Percentiles rank a stretch among this genome's conserved stretches.
These are phyloP conservation scores for Mycena maculata DNA, from an alignment of 768 basidiomycete species.

Conservation along the genomic window DNA sequence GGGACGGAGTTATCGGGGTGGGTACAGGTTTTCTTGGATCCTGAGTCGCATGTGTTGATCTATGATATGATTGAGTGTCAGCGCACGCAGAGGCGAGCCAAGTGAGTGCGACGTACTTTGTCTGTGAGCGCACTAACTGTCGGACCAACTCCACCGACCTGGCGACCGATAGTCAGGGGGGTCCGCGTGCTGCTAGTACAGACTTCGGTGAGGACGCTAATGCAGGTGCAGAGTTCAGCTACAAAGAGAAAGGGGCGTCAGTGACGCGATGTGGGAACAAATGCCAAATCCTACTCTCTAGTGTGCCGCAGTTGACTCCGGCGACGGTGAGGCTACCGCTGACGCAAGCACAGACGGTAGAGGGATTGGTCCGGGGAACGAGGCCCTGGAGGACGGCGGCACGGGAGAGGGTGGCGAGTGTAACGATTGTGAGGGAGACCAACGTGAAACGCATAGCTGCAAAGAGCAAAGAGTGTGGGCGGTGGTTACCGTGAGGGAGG, in stretches of 20 bases:
- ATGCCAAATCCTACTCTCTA: background rate
- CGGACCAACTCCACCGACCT: background rate
- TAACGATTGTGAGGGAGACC: background rate
- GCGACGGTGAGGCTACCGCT: background rate
- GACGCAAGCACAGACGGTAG: background rate
- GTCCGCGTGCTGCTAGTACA: background rate
- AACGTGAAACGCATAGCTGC: constrained; percentile 7
- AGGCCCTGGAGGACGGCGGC: background rate
- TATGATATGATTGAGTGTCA: constrained; percentile 13
- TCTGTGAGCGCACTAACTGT: background rate
- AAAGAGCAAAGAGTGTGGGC: constrained; percentile 5
- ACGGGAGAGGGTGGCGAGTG: constrained; percentile 5
- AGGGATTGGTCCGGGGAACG: background rate
- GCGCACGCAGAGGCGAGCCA: background rate
- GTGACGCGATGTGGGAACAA: background rate
- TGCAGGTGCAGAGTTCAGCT: constrained; percentile 7
- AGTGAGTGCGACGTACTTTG: background rate
- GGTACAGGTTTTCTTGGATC: constrained; percentile 32
- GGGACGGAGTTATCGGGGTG: constrained; percentile 45
- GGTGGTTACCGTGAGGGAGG: constrained; percentile 1
- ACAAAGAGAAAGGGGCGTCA: background rate
- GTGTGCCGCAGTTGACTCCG: background rate
- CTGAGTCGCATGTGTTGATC: constrained; percentile 36
- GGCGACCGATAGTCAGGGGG: background rate
- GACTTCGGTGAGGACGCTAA: background rate